Evolutionary conservation across 1,284 basidiomycete species (phyloP), one percentile per base, ranked within the genome.

Genomic region (Neonothopanus nambi): DNA sequence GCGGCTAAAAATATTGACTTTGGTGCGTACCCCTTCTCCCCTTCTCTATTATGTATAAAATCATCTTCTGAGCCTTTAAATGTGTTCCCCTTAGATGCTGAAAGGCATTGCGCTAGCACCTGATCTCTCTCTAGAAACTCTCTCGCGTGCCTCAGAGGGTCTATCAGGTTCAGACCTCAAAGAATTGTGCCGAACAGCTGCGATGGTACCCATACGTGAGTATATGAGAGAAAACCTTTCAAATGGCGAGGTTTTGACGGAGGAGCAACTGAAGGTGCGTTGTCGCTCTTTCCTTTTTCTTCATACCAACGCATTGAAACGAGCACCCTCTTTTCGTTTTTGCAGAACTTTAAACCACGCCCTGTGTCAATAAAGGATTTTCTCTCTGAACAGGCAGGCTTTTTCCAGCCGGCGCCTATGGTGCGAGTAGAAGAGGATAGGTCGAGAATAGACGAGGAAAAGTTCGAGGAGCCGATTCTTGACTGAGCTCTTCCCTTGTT

Each of bases 131-230:
- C 65, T 97, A 33, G 70, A 79, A 11, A 60, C 71, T 2, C 80
- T 99, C 11, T 95, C 94, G 5, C 71, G 78, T 44, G 77, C 81
- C 39, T 87, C 94, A 3, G 83, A 87, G 35, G 91, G 93, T 1
- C 77, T 87, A 28, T 96, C 93, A 5, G 96, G 96, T 3, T 94
- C 91, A 6, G 97, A 99, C 69, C 72, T 99, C 45, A 88, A 90
- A 63, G 97, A 99, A 73, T 77, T 96, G n/a, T 99, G 96, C 69
- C 79, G 97, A 48, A 93, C 86, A 61, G 93, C 93, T 0, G 92
- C 91, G 0, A 95, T 95, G 93, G 79, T 87, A 0, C 95, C 95
- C 1, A 89, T 97, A 26, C 81, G 93, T 24, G 94, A 97, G 67
- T 86, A 89, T 59, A 88, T 96, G 79, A 77, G 86, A 26, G 42